Evolutionary conservation across 164 flowering plant genomes (phyloP).

Genomic region (Vitis cinerea): DNA sequence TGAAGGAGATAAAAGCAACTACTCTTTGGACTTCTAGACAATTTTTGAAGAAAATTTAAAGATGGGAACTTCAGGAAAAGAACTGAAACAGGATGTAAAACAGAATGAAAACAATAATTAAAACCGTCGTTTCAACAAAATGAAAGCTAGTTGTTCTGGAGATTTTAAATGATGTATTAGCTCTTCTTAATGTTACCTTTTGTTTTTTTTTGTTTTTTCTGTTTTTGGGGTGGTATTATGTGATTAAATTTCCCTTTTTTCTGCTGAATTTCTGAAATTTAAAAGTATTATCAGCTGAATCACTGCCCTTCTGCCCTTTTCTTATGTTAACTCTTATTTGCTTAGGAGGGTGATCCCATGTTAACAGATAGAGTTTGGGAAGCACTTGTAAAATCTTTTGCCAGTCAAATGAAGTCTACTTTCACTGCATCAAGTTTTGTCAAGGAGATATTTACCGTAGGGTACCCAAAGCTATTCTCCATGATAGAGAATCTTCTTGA

Average conservation of each 20-base stretch:
- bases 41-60: no score
- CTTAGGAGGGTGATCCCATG: constrained; percentile 81
- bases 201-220: background rate
- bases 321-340: constrained; percentile 13
- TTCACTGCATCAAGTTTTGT: constrained; percentile 96
- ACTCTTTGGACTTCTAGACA: no score
- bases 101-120: no score
- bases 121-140: no score
- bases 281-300: no score
- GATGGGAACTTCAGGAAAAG: no score
- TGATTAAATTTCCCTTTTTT: background rate
- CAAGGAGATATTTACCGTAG: constrained; percentile 79
- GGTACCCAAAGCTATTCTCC: constrained; percentile 84
- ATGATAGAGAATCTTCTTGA: constrained; percentile 86
- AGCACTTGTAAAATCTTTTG: constrained; percentile 85
- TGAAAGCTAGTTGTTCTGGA: no score
- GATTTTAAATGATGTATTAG: background rate
- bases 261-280: background rate
- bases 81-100: no score
- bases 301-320: background rate
- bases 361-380: constrained; percentile 96
- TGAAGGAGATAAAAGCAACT: no score
- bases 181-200: background rate
- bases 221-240: no score
- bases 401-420: constrained; percentile 86